Base-by-base conservation (phyloP, 768 basidiomycete genomes). In the Suillus variegatus region DNA sequence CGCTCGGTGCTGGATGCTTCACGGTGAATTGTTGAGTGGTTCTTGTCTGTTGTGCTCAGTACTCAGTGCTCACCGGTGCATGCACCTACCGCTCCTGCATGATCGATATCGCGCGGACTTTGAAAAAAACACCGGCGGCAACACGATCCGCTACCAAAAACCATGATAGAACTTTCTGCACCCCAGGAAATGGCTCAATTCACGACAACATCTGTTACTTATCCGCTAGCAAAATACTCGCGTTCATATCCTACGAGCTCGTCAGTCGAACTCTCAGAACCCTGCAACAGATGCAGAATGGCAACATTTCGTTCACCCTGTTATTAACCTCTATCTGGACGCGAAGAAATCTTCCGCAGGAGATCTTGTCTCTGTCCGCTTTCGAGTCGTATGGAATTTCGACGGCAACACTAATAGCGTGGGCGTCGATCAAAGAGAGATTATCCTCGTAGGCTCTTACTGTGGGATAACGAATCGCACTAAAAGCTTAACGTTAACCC, bases 221-320 rank as follows among this genome's bases (percentile, higher is more conserved):
- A 87, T 70, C 65, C 80, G 16, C 78, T 91, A 35, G 71, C 74
- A 63, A 91, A 91, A 73, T 92, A 92, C 71, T 92, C 90, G 57
- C 82, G 86, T 61, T 88, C 88, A 32, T 88, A 89, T 70, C 83
- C 86, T 35, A 69, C 65, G n/a, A 66, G 62, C 35, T 51, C 66
- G 41, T 66, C 62, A n/a, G 43, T 65, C 65, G 36, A 36, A 10
- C 22, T 51, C 58, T 14, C 66, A 62, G 60, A 60, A 67, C 60
- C 72, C 76, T 41, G 63, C 66, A 20, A 66, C 44, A 20, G 75
- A 81, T 41, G 71, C 80, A 3, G 90, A 91, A 73, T 93, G 92
- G 92, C 89, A 92, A 70, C 91, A 93, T 71, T 92, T 88, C 69
- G 84, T 84, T 22, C 91, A 93, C 69, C 91, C 92, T 1, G 75